These are phyloP conservation scores for Blakeslea trispora DNA, from an alignment of 371 early-diverging fungal genomes.

Conservation along the genomic window DNA sequence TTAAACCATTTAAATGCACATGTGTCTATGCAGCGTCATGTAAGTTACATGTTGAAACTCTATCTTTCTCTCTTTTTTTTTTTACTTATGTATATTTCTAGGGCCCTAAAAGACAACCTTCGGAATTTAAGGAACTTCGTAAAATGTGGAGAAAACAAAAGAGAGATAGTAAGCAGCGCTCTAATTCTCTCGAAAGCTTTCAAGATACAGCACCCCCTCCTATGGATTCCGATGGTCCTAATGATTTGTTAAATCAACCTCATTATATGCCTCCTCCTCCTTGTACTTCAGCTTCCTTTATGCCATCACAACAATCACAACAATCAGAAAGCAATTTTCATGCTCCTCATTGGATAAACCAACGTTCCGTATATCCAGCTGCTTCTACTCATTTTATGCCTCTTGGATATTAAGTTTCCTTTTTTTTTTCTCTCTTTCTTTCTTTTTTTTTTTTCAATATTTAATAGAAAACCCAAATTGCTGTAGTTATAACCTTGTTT, in stretches of 20 bases:
- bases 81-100: constrained; percentile 7
- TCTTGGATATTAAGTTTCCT: neutral
- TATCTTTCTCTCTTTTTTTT: neutral
- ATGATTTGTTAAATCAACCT: constrained; percentile 1
- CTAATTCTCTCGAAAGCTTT: constrained; percentile 1
- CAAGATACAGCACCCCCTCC: no score
- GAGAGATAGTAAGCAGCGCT: constrained; percentile 35
- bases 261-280: no score
- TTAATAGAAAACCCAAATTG: no score
- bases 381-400: constrained; percentile 1
- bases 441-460: no score
- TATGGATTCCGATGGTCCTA: no score
- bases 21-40: constrained; percentile 73
- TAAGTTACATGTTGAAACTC: constrained; percentile 31
- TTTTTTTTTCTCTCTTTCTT: neutral
- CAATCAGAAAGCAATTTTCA: no score
- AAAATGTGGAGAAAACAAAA: constrained; percentile 56
- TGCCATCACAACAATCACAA: constrained; percentile 9
- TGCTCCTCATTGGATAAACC: constrained; percentile 10
- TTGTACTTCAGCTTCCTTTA: constrained; percentile 5
- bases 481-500: no score
- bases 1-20: constrained; percentile 76
- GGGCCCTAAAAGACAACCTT: constrained; percentile 49
- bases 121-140: constrained; percentile 69
- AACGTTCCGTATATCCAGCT: constrained; percentile 1